Base-by-base conservation (phyloP, 768 basidiomycete genomes). In the Amanita molliuscula region DNA sequence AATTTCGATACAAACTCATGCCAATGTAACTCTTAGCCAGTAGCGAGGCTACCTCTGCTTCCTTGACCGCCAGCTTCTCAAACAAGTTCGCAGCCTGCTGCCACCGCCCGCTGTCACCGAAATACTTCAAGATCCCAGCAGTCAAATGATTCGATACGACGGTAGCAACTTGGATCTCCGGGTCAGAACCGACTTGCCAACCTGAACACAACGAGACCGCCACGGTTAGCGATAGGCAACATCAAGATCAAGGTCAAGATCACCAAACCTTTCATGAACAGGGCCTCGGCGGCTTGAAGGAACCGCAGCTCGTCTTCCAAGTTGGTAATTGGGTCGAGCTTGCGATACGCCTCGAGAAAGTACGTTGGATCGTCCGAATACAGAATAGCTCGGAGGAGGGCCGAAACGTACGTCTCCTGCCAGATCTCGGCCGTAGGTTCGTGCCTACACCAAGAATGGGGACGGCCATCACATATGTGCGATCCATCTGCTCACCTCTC, bases 131-230 rank as follows among this genome's bases (percentile, higher is more conserved):
- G 56, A 98, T 78, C 0, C 88, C 95, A 9, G 92, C 85, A 0
- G 92, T 94, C 20, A 99, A 76, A 62, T 98, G 96, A 62, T 99
- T 99, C 20, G 93, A 94, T 4, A 96, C 91, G 25, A 92, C 75
- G 2, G 93, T 95, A 1, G 96, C 96, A 11, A 99, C 95, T 62
- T 99, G 96, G 20, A 98, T 95, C 66, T 99, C 96, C 0, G 96
- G 96, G 55, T 98, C 96, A 0, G 93, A 96, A 2, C 95, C 96
- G 6, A 98, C 88, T 61, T 96, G 94, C 96, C 96, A 98, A 29
- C 95, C 93, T 94, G 55, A 6, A 35, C 21, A 6, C 26, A 21
- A 35, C 23, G 43, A 5, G 4, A 44, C 48, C 9, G 52, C 33
- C 50, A 26, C 31, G 9, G 51, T 28, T 7, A 43, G 31, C 11